A percentile compares a stretch with the other conserved stretches of the same genome.
These are phyloP conservation scores for Solanum chacoense DNA, from an alignment of 305 asterid species.

Conservation along the genomic window DNA sequence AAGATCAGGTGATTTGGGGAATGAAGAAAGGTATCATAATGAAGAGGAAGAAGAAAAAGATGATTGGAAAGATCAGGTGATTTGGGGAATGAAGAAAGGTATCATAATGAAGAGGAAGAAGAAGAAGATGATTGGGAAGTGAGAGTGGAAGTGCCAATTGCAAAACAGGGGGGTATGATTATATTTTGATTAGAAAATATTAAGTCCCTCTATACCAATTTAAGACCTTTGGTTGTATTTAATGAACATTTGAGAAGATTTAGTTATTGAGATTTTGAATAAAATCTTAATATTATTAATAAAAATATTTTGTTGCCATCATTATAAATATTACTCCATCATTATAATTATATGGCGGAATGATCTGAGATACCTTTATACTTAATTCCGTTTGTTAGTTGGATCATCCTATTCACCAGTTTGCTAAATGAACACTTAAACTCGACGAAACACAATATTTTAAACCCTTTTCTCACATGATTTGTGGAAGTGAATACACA, in stretches of 20 bases:
- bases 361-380: no score
- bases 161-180: neutral
- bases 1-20: neutral
- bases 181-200: neutral
- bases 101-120: neutral
- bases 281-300: no score
- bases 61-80: neutral
- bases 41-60: neutral
- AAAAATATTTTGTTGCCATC: neutral
- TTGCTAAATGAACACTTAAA: no score
- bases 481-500: no score
- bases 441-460: no score
- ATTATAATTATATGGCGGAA: no score
- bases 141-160: neutral
- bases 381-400: accelerated
- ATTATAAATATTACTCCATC: neutral
- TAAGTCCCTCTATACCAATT: neutral
- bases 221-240: neutral
- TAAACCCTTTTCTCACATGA: no score
- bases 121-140: neutral
- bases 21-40: neutral
- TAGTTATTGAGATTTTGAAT: neutral
- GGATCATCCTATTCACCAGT: no score
- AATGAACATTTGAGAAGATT: no score
- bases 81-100: neutral